A percentile compares a stretch with the other conserved stretches of the same genome.
These are phyloP conservation scores for Prunus dulcis DNA, from an alignment of 306 rosid genomes.

Conservation along the genomic window DNA sequence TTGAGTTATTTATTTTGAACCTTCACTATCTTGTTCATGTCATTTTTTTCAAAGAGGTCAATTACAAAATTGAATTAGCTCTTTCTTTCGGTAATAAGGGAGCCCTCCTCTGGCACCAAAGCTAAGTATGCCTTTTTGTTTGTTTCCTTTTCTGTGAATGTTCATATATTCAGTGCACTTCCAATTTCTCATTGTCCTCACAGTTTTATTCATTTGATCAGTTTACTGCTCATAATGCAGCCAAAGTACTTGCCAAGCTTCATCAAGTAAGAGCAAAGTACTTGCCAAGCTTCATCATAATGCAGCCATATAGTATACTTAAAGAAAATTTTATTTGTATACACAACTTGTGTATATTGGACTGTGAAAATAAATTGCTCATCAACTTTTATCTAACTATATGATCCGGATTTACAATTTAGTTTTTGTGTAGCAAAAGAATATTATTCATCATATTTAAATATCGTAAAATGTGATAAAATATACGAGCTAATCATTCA, in stretches of 20 bases:
- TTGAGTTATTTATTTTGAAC: neutral
- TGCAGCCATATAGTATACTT: neutral
- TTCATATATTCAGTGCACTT: constrained; percentile 2
- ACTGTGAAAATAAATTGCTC: too few species aligned
- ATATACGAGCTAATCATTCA: too few species aligned
- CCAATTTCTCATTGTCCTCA: constrained; percentile 2
- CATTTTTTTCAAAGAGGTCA: neutral
- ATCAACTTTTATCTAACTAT: too few species aligned
- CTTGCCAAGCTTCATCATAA: constrained; percentile 76
- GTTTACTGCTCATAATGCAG: constrained; percentile 43
- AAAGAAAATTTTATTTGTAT: too few species aligned
- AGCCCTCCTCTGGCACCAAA: neutral
- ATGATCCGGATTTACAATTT: too few species aligned
- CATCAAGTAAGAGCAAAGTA: constrained; percentile 67
- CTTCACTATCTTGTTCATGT: neutral
- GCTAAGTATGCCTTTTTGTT: neutral
- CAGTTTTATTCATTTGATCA: constrained; percentile 22
- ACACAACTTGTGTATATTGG: too few species aligned
- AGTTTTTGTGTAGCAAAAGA: too few species aligned
- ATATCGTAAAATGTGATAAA: too few species aligned
- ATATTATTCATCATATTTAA: too few species aligned
- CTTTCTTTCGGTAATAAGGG: neutral
- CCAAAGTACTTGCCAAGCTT: constrained; percentile 88
- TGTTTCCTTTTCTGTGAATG: neutral
- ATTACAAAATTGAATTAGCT: neutral